Base-by-base conservation (phyloP, 192 early-diverging fungal genomes). In the Kappamyces sp. region DNA sequence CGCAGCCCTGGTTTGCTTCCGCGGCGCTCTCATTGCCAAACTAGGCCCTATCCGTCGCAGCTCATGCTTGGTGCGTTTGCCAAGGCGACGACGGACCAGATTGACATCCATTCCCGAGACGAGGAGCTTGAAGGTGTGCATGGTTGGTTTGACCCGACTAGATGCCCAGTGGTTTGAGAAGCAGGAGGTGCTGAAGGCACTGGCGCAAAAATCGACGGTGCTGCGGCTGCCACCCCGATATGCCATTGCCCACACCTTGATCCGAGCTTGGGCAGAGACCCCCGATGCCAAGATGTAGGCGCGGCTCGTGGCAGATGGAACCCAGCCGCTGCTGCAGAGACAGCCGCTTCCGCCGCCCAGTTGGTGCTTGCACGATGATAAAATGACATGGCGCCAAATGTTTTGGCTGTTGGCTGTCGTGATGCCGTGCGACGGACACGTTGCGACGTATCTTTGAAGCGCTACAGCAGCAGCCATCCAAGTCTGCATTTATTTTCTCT, bases 21-120 rank as follows among this genome's bases (percentile, higher is more conserved):
- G 23, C 23, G 23, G 23, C 23, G 23, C 23, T 23, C 23, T 23
- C 23, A 23, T 23, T 23, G 23, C 23, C 23, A 23, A 23, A 23
- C 23, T 23, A 23, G 23, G 23, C 78, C 82, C 36, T 84, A 83
- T 58, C 82, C 82, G 3, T 64, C 68, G 32, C 63, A 69, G 15
- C 59, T 84, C 41, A 84, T 84, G 79, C 38, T 83, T 48, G 78
- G 78, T 9, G 69, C 73, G 49, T 63, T 73, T 31, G 72, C 60
- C 2, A 40, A 63, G 41, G 74, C 74, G 0, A 52, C 53, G 3
- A 53, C 47, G 33, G 62, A 60, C 12, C 44, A 38, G 4, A 68
- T 72, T 39, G 41, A 48, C 4, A 64, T 69, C 6, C 2, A 23
- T 23, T 32, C 66, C 5, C 52, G 59, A 23, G 73, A 75, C 38